These are phyloP conservation scores for Malus fusca DNA, from an alignment of 306 rosid species.

Conservation along the genomic window DNA sequence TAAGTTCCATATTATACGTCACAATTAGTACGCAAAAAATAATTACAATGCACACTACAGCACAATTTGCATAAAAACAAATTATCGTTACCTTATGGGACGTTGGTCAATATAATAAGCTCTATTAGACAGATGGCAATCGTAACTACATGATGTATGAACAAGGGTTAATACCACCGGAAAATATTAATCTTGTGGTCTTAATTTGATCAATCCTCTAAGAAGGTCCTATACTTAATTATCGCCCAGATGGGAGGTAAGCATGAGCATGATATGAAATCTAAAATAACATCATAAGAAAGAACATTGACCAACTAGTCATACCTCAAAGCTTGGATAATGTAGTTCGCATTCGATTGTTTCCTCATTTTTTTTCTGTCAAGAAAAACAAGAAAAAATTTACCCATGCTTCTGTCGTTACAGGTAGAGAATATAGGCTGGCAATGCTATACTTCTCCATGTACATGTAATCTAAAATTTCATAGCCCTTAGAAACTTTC, in stretches of 20 bases:
- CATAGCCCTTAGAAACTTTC: neutral
- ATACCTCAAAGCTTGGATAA: constrained; percentile 80
- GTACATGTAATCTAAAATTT: neutral
- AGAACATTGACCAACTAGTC: constrained; percentile 3
- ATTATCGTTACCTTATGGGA: neutral
- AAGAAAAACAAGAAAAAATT: constrained; percentile 13
- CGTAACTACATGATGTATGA: neutral
- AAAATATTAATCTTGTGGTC: neutral
- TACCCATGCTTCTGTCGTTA: neutral
- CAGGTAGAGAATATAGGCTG: neutral
- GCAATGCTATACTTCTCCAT: neutral
- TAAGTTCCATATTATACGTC: constrained; percentile 4
- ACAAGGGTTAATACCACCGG: neutral
- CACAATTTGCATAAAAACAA: neutral
- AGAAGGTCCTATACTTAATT: neutral
- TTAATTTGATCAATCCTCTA: neutral
- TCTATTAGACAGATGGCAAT: neutral
- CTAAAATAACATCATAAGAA: neutral
- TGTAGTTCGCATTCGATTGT: constrained; percentile 47
- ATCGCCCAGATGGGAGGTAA: neutral
- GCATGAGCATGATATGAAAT: neutral
- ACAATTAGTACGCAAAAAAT: neutral
- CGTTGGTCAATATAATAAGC: neutral
- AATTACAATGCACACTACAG: neutral
- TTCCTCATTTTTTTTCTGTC: constrained; percentile 71